Evolutionary conservation across 1,284 basidiomycete genomes (phyloP).

Genomic region (Polyporus tsugae): DNA sequence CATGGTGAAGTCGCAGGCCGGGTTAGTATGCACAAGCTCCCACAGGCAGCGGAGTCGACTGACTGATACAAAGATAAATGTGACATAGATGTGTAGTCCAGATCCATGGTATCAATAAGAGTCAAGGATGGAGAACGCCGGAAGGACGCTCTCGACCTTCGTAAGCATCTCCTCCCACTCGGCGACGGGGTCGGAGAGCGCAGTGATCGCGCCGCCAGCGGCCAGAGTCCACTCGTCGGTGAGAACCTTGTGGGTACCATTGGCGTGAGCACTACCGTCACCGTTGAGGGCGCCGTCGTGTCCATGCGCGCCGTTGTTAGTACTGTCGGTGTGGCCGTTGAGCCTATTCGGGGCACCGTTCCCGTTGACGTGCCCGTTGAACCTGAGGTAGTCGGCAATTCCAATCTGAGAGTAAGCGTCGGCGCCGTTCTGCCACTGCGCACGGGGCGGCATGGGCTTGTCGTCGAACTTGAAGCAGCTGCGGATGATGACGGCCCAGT

Average conservation of each 20-base stretch:
- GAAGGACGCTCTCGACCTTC: constrained; percentile 80
- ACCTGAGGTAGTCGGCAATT: not conserved
- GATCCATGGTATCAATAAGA: constrained; percentile 5
- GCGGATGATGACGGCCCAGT: constrained; percentile 96
- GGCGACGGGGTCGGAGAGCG: constrained; percentile 83
- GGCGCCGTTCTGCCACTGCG: constrained; percentile 36
- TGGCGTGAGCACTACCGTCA: not conserved
- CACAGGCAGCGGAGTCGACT: not conserved
- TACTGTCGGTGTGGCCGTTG: not conserved
- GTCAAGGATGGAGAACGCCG: constrained; percentile 53
- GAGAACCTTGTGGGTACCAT: not conserved
- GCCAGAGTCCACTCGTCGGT: constrained; percentile 80
- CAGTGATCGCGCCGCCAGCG: constrained; percentile 96
- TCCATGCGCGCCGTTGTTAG: not conserved
- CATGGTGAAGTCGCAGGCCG: constrained; percentile 26
- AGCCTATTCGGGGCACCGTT: not conserved
- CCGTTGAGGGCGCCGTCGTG: constrained; percentile 3
- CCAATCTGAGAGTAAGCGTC: constrained; percentile 15
- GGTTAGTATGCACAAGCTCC: not conserved
- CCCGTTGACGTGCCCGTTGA: constrained; percentile 1
- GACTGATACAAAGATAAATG: not conserved
- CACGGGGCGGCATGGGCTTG: not conserved
- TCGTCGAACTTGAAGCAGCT: constrained; percentile 85
- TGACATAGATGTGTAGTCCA: not conserved
- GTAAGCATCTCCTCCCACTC: constrained; percentile 96